Conservation (phyloP, 164 flowering plant species). For the Vitis rotundifolia region DNA sequence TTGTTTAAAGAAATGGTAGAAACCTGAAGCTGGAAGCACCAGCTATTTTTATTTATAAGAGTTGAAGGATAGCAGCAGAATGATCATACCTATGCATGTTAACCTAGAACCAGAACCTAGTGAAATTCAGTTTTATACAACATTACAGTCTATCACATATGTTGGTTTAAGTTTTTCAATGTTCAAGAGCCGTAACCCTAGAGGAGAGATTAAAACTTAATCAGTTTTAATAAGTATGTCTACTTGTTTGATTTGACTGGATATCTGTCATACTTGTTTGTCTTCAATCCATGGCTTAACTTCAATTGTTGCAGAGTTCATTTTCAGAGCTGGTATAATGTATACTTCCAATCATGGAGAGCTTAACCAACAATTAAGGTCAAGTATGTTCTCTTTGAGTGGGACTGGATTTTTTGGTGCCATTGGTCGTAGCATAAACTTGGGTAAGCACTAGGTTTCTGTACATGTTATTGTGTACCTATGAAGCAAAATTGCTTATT, state of each 20-base stretch:
- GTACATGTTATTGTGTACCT: neutral
- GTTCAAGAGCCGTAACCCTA: no score
- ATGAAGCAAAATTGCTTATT: neutral
- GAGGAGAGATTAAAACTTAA: neutral
- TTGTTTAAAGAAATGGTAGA: no score
- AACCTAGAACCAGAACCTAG: no score
- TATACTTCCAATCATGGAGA: conserved; percentile 49
- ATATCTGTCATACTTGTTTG: conserved; percentile 1
- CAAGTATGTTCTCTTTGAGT: conserved; percentile 77
- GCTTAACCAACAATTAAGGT: conserved; percentile 35
- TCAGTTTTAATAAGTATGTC: neutral
- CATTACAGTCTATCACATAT: neutral
- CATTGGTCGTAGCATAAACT: conserved; percentile 78
- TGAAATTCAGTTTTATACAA: no score
- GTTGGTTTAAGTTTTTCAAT: neutral
- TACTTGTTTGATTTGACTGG: neutral
- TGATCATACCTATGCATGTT: no score
- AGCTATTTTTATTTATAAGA: no score
- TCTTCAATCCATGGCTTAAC: conserved; percentile 35
- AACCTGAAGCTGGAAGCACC: no score
- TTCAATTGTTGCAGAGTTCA: conserved; percentile 59
- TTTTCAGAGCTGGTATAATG: conserved; percentile 98
- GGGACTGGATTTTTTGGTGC: conserved; percentile 85
- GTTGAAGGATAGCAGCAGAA: no score
- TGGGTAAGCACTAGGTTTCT: conserved; percentile 46